Evolutionary conservation across 257 asterid species (phyloP).

Genomic region (Scutellaria baicalensis): DNA sequence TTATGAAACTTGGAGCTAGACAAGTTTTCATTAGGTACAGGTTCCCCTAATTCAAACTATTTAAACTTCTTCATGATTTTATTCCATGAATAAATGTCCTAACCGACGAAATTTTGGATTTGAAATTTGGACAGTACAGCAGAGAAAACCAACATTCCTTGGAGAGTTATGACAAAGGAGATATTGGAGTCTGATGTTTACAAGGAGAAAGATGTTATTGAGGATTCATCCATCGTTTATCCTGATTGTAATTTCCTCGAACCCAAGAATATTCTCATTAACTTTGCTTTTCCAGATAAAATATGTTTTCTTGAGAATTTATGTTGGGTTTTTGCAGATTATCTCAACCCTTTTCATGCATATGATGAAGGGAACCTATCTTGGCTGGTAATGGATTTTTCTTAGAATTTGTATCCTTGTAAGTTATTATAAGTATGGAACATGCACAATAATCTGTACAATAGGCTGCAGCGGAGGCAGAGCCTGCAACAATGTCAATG

Average conservation of each 20-base stretch:
- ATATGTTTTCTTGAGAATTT: not conserved
- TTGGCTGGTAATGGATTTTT: slow-evolving; percentile 74
- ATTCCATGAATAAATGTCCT: not conserved
- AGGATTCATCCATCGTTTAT: slow-evolving; percentile 59
- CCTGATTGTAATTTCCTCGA: slow-evolving; percentile 69
- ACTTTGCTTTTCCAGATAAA: no score
- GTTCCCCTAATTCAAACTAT: not conserved
- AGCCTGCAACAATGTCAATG: slow-evolving; percentile 93
- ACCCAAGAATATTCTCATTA: not conserved
- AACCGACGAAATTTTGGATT: not conserved
- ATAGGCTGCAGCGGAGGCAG: slow-evolving; percentile 99
- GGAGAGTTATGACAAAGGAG: slow-evolving; percentile 83
- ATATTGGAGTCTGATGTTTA: slow-evolving; percentile 84
- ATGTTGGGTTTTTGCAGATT: slow-evolving; percentile 49
- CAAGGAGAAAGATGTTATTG: slow-evolving; percentile 54
- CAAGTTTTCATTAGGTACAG: slow-evolving; percentile 72
- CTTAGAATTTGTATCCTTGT: not conserved
- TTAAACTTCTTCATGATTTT: not conserved
- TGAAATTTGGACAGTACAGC: slow-evolving; percentile 81
- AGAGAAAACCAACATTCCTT: slow-evolving; percentile 82
- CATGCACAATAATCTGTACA: not conserved
- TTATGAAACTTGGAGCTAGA: slow-evolving; percentile 84
- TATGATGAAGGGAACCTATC: slow-evolving; percentile 96
- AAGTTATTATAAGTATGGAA: not conserved
- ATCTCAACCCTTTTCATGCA: slow-evolving; percentile 89